Evolutionary conservation across 1,284 basidiomycete species (phyloP), one percentile per base, ranked within the genome.

Genomic region (Papiliotrema fonsecae): DNA sequence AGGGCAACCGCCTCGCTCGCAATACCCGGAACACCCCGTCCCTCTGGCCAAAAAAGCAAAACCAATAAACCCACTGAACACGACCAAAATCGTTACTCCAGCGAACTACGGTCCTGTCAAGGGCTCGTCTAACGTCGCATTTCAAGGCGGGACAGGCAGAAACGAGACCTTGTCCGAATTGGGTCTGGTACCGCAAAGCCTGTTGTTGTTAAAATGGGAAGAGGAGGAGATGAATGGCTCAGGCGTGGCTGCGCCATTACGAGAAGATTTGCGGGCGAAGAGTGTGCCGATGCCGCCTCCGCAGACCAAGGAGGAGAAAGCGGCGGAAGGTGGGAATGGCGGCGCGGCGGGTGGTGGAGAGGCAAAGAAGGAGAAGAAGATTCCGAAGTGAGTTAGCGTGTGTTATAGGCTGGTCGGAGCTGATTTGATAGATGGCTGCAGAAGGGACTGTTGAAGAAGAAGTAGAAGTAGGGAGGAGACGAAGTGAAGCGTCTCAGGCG

Each of bases 391-490:
- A 51, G 57, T 57, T 7, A 39, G 54, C 22, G 10, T 34, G 25
- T 40, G 18, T 34, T 32, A 22, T 5, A 3, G 21, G 24, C 6
- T 14, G 19, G 40, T 16, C 26, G 16, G 16, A 25, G 45, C 42
- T 56, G 56, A 47, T 36, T 19, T 9, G 13, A 6, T 35, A 69
- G 67, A 46, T 70, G 68, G 69, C 44, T 70, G 42, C 67, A 72
- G 54, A 74, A 74, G 47, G 71, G 72, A 2, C 49, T 74, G 24
- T 44, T 70, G 56, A 74, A 74, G 67, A 67, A 62, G 58, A 69
- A 68, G 56, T 62, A 57, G 47, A 26, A n/a, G n/a, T n/a, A n/a
- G n/a, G n/a, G n/a, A n/a, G n/a, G n/a, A n/a, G n/a, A n/a, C n/a
- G n/a, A n/a, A n/a, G n/a, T n/a, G n/a, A n/a, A n/a, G n/a, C n/a